Evolutionary conservation across 805 yeast genomes (phyloP).

Genomic region (Suhomyces sp.): DNA sequence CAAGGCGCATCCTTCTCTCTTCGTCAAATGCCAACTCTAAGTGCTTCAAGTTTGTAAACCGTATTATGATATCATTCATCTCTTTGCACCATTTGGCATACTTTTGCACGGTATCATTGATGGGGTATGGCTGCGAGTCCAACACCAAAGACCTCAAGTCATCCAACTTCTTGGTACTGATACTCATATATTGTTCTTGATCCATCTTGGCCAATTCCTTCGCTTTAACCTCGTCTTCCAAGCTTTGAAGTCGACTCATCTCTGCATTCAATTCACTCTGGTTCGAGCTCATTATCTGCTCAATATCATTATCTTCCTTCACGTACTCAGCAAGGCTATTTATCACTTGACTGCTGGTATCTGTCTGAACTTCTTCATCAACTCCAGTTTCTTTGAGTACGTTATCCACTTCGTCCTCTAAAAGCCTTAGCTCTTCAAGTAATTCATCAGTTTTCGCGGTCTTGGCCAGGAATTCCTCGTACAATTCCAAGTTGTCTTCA

Average conservation of each 20-base stretch:
- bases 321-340: conserved; percentile 9
- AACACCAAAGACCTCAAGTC: conserved; percentile 5
- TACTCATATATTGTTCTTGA: conserved; percentile 10
- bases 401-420: conserved; percentile 20
- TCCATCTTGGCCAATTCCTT: conserved; percentile 6
- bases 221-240: conserved; percentile 4
- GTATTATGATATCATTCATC: conserved; percentile 19
- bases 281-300: conserved; percentile 1
- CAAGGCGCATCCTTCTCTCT: no score
- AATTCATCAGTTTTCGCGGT: conserved; percentile 25
- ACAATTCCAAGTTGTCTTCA: conserved; percentile 24
- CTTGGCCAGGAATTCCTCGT: conserved; percentile 24
- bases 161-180: conserved; percentile 3
- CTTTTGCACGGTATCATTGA: conserved; percentile 12
- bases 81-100: conserved; percentile 25
- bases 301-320: conserved; percentile 1
- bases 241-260: no score
- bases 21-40: conserved; percentile 3
- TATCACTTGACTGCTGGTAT: conserved; percentile 4
- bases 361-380: conserved; percentile 2
- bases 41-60: conserved; percentile 9
- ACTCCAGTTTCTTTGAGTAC: conserved; percentile 9
- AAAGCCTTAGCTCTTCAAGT: conserved; percentile 19
- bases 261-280: background rate
- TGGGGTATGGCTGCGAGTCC: conserved; percentile 1